Evolutionary conservation across 306 rosid genomes (phyloP).

Genomic region (Begonia masoniana): DNA sequence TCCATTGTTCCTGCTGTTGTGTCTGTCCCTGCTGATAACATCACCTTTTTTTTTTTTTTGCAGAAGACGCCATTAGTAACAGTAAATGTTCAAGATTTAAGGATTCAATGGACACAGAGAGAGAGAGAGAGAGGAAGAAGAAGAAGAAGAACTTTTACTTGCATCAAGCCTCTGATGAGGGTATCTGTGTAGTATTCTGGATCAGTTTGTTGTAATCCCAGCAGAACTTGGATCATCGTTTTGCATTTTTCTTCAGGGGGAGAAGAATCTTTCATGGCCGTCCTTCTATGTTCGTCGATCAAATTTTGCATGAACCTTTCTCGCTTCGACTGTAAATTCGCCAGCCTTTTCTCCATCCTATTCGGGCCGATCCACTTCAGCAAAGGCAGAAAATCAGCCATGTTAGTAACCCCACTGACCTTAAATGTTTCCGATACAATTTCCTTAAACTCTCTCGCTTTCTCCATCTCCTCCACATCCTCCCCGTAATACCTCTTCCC

Average conservation of each 20-base stretch:
- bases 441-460: slow-evolving; percentile 12
- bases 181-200: slow-evolving; percentile 21
- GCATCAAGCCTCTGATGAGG: slow-evolving; percentile 21
- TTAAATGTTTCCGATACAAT: slow-evolving; percentile 15
- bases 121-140: neutral
- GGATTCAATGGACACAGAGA: neutral
- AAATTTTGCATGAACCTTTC: slow-evolving; percentile 18
- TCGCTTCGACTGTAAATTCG: slow-evolving; percentile 12
- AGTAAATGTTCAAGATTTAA: no score
- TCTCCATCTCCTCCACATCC: slow-evolving; percentile 4
- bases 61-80: no score
- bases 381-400: slow-evolving; percentile 21
- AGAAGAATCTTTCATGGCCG: slow-evolving; percentile 6
- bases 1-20: slow-evolving; percentile 19
- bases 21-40: slow-evolving; percentile 17
- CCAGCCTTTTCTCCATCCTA: slow-evolving; percentile 13
- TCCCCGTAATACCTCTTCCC: slow-evolving; percentile 21
- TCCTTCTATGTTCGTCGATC: slow-evolving; percentile 18
- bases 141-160: slow-evolving; percentile 2
- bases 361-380: slow-evolving; percentile 7
- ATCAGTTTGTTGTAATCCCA: slow-evolving; percentile 17
- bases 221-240: slow-evolving; percentile 20
- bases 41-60: slow-evolving; percentile 1
- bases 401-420: slow-evolving; percentile 18
- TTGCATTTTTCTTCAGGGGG: slow-evolving; percentile 3